A percentile compares a stretch with the other conserved stretches of the same genome.
Conservation (phyloP, 306 rosid species). For the Oxytropis ochrocephala region DNA sequence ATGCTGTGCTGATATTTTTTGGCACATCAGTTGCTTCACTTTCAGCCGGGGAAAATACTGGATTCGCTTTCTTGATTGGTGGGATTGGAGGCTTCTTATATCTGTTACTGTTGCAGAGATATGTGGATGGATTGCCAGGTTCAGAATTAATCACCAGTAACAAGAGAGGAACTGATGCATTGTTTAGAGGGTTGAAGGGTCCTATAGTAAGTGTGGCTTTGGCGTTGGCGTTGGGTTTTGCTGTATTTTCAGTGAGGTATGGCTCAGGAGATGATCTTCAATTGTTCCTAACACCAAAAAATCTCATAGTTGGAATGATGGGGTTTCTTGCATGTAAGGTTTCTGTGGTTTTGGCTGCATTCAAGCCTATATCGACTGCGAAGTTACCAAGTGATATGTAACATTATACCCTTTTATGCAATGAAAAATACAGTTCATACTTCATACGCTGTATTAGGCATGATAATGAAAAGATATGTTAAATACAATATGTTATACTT, state of each 20-base stretch:
- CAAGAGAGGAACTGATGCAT: constrained; percentile 16
- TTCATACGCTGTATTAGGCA: neutral
- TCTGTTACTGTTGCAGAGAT: constrained; percentile 73
- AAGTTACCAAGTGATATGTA: constrained; percentile 40
- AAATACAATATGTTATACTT: neutral
- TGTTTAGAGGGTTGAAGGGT: constrained; percentile 41
- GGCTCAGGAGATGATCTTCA: constrained; percentile 52
- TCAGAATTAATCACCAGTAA: constrained; percentile 33
- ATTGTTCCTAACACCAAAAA: constrained; percentile 42
- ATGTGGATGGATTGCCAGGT: constrained; percentile 74
- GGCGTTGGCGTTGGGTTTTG: constrained; percentile 51
- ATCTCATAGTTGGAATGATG: constrained; percentile 64
- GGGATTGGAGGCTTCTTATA: constrained; percentile 81
- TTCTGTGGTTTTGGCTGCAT: constrained; percentile 77
- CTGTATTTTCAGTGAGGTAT: constrained; percentile 37
- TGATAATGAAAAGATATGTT: neutral
- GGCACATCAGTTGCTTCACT: constrained; percentile 57
- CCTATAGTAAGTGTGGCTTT: constrained; percentile 49
- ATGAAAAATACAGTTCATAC: neutral
- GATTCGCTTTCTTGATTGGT: constrained; percentile 64
- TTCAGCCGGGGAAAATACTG: constrained; percentile 45
- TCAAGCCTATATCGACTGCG: constrained; percentile 48
- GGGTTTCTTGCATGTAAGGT: constrained; percentile 80
- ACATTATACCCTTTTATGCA: neutral
- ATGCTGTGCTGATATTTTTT: constrained; percentile 45